These are phyloP conservation scores for Colletotrichum musicola DNA, from an alignment of 2,329 filamentous ascomycete species.

Conservation along the genomic window DNA sequence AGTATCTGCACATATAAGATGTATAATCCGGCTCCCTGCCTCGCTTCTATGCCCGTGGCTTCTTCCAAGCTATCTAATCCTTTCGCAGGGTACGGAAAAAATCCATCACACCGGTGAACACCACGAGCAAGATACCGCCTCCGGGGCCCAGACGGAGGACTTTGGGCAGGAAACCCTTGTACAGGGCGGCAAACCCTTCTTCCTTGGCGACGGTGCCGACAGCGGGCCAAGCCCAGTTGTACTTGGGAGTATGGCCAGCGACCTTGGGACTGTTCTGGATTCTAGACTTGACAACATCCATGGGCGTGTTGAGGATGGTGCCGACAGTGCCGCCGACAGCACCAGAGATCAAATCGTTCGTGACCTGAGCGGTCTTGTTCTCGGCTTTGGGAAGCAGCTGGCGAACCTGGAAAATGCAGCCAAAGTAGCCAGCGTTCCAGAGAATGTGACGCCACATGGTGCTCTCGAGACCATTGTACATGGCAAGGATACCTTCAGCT, in stretches of 20 bases:
- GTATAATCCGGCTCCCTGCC: constrained; percentile 15
- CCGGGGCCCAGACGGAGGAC: constrained; percentile 69
- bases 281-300: constrained; percentile 97
- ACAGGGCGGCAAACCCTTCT: constrained; percentile 91
- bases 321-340: constrained; percentile 88
- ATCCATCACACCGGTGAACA: constrained; percentile 91
- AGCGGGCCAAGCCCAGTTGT: constrained; percentile 97
- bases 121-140: constrained; percentile 81
- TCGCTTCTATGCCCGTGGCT: background rate
- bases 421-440: constrained; percentile 98
- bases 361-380: constrained; percentile 83
- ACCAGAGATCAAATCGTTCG: constrained; percentile 90
- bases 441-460: constrained; percentile 93
- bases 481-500: constrained; percentile 84
- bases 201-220: constrained; percentile 89
- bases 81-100: constrained; percentile 80
- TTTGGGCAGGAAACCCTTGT: constrained; percentile 98
- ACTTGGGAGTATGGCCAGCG: constrained; percentile 86
- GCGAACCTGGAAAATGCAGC: constrained; percentile 97
- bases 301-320: constrained; percentile 93
- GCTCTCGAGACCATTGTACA: constrained; percentile 97
- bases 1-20: constrained; percentile 14
- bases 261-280: constrained; percentile 95
- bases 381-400: constrained; percentile 84
- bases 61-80: constrained; percentile 4